Conservation (phyloP, 305 asterid genomes). For the Fraxinus latifolia region DNA sequence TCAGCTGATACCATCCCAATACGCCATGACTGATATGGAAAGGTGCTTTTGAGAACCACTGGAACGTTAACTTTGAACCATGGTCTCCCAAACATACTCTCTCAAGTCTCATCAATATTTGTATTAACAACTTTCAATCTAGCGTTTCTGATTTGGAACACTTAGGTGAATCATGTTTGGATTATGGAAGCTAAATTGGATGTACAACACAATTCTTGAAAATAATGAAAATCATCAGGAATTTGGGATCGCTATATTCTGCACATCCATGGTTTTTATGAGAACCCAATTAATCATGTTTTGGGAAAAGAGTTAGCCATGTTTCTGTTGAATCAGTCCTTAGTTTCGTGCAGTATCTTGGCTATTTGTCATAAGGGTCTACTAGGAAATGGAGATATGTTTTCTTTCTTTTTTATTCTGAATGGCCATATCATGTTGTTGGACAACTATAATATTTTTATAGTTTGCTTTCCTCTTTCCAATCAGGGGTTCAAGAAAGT, state of each 20-base stretch:
- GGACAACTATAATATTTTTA: slow-evolving; percentile 46
- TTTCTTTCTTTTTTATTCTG: not conserved
- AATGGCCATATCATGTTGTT: slow-evolving; percentile 11
- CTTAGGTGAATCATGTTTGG: not conserved
- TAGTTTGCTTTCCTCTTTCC: slow-evolving; percentile 42
- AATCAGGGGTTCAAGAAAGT: slow-evolving; percentile 47
- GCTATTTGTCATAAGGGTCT: not conserved
- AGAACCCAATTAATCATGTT: not conserved
- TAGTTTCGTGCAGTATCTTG: not conserved
- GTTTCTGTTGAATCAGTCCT: not conserved
- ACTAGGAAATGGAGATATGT: not conserved
- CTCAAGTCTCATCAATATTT: not conserved
- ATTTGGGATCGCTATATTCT: not conserved
- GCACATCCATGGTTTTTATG: not conserved
- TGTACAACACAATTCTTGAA: not conserved
- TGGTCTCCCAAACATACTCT: not conserved
- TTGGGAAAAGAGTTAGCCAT: not conserved
- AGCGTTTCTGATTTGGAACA: not conserved
- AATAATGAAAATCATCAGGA: not conserved
- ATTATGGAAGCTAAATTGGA: not conserved
- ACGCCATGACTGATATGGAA: not conserved
- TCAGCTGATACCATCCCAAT: not conserved
- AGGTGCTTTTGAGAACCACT: not conserved
- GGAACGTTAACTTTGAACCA: not conserved
- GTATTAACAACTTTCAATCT: not conserved